Base-by-base conservation (phyloP, 257 asterid genomes). In the Fraxinus anomala region DNA sequence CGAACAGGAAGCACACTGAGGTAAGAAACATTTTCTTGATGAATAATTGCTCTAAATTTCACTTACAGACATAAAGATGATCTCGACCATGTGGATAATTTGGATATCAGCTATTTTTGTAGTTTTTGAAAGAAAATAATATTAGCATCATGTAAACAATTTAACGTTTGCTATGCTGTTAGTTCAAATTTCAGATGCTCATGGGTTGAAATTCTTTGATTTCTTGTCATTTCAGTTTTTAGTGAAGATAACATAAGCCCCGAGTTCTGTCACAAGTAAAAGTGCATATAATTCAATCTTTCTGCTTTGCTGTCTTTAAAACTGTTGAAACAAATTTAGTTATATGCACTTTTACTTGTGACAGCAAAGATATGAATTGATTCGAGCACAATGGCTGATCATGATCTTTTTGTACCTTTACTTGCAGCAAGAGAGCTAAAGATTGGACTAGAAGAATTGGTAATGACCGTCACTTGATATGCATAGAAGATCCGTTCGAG, bases 371-470 rank as follows among this genome's bases (percentile, higher is more conserved):
- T 14, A 6, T 19, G 23, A 54, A 51, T 51, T 51, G 24, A 69
- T 36, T 31, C 19, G 21, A 1, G 61, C 54, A 34, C 30, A 72
- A 73, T 68, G 56, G 39, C 68, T 61, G n/a, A 75, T 68, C 4
- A 39, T 7, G 63, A 31, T 71, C 63, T 11, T 72, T 65, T 21
- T 76, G 65, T 70, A 26, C 19, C 59, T 61, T 1, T 36, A 19
- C 44, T 81, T 36, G 56, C 89, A 94, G 97, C 90, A 95, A 95
- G 83, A 88, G 90, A 79, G 80, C 47, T 26, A 95, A 95, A 80
- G 99, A 93, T 82, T 95, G 99, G 99, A 95, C 98, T 0, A 87
- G 91, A 80, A 93, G 99, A 85, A 85, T 95, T 21, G 99, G 99
- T 19, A 95, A 93, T 42, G 98, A 95, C 74, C 90, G 99, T 0